A percentile compares a stretch with the other conserved stretches of the same genome.
Conservation (phyloP, 805 yeast genomes). For the Kodamaea kakaduensis region DNA sequence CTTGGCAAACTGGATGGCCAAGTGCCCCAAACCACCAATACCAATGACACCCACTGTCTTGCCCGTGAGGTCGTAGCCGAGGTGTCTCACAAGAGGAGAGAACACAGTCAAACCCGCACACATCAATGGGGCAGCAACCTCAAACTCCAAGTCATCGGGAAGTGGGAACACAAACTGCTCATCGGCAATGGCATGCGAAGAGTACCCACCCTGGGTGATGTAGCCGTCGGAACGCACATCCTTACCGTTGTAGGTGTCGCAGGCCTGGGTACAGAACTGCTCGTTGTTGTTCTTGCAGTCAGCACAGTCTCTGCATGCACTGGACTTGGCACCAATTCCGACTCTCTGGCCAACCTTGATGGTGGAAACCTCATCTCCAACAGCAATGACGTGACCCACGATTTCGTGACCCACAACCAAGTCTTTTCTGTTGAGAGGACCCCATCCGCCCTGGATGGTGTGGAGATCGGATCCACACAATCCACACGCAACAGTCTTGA, state of each 20-base stretch:
- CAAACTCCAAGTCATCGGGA: conserved; percentile 43
- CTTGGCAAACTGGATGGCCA: conserved; percentile 55
- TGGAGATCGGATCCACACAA: conserved; percentile 60
- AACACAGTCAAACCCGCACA: conserved; percentile 57
- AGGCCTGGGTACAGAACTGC: conserved; percentile 48
- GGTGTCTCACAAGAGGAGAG: conserved; percentile 49
- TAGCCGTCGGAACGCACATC: conserved; percentile 30
- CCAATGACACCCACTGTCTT: conserved; percentile 58
- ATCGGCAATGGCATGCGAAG: conserved; percentile 44
- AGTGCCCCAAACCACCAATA: conserved; percentile 66
- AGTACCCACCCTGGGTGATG: conserved; percentile 45
- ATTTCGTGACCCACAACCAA: conserved; percentile 61
- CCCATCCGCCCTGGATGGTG: conserved; percentile 52
- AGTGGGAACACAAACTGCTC: conserved; percentile 45
- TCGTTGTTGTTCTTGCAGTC: conserved; percentile 42
- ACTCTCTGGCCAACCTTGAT: conserved; percentile 68
- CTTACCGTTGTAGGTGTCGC: conserved; percentile 47
- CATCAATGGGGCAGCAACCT: conserved; percentile 48
- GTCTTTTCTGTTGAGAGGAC: conserved; percentile 29
- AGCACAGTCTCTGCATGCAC: conserved; percentile 58
- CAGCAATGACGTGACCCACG: conserved; percentile 52
- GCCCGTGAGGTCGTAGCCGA: conserved; percentile 24
- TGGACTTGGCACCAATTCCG: conserved; percentile 71
- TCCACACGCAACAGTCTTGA: conserved; percentile 60
- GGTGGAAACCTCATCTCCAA: conserved; percentile 52